Evolutionary conservation across 2,329 filamentous ascomycete genomes (phyloP).

Genomic region (Laburnicola sp.): DNA sequence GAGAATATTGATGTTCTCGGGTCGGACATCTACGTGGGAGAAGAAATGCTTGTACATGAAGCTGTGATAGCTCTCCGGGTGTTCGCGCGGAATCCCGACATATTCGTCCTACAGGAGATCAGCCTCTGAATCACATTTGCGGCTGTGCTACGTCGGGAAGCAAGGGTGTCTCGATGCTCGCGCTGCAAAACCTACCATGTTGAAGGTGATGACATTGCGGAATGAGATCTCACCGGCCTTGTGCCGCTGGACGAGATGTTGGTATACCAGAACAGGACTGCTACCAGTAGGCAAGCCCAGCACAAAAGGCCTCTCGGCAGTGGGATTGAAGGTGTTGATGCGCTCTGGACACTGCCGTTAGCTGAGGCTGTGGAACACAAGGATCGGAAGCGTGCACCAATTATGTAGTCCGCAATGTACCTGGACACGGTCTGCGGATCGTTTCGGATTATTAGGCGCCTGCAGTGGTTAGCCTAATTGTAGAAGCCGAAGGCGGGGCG

Average conservation of each 20-base stretch:
- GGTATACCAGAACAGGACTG: conserved; percentile 77
- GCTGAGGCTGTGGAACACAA: conserved; percentile 23
- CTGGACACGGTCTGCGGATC: conserved; percentile 67
- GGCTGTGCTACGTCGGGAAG: conserved; percentile 23
- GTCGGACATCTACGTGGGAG: conserved; percentile 78
- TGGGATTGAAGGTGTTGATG: conserved; percentile 76
- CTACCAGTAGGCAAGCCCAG: conserved; percentile 83
- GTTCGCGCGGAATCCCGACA: conserved; percentile 77
- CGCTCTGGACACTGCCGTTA: conserved; percentile 58
- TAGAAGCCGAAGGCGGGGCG: conserved; percentile 19
- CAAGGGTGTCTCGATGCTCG: conserved; percentile 17
- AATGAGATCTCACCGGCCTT: conserved; percentile 79
- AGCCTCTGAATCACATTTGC: conserved; percentile 22
- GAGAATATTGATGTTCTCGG: conserved; percentile 80
- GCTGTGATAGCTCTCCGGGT: conserved; percentile 83
- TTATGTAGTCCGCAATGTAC: conserved; percentile 81
- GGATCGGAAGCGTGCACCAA: conserved; percentile 54
- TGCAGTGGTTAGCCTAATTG: conserved; percentile 46
- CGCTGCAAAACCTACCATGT: conserved; percentile 65
- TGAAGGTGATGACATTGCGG: conserved; percentile 86
- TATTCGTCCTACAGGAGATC: conserved; percentile 70
- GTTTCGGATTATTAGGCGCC: conserved; percentile 84
- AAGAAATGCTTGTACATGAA: conserved; percentile 96
- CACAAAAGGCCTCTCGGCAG: conserved; percentile 73
- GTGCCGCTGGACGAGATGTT: conserved; percentile 70